Evolutionary conservation across 305 asterid genomes (phyloP), one percentile per base, ranked within the genome.

Genomic region (Fraxinus sp.): DNA sequence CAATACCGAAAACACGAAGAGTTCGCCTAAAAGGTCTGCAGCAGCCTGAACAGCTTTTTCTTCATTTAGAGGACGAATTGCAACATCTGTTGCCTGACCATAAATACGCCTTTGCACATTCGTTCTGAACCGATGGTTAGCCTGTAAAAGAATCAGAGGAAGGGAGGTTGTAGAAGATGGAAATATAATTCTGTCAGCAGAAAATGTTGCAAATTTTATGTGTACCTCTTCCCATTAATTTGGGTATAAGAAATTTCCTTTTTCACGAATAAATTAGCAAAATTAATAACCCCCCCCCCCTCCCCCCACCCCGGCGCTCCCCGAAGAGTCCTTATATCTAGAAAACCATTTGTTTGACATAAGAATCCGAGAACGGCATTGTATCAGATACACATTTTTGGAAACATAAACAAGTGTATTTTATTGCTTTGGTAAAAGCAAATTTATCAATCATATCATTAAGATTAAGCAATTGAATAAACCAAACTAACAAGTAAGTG

Each of bases 31-130:
- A 81, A 93, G 96, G 79, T 94, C 98, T 52, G 97, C 98, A 78
- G 97, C 98, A 88, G 91, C 95, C 86, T 94, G 96, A 66, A 93
- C 97, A 78, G 98, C 97, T 80, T 90, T 93, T 72, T 93, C 98
- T 88, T 94, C 97, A 87, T 94, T 87, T 78, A 94, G 88, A 70
- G 98, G 97, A 83, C 90, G 98, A 85, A 94, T 93, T 7, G 84
- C 94, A 70, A 91, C 95, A 87, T 93, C 89, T 0, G 93, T 93
- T 79, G 96, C 91, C 77, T 78, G 97, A 22, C 96, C 95, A 84
- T 93, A 93, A 73, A 94, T 91, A 57, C 89, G 94, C 86, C 98
- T 89, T 88, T 94, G 98, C 85, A 94, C 37, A 28, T 41, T 93
- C 76, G 97, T 93, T 3, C 95, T 86, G 22, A 94, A 55, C 39